Evolutionary conservation across 1,284 basidiomycete species (phyloP).

Genomic region (Rhodotorula sp.): DNA sequence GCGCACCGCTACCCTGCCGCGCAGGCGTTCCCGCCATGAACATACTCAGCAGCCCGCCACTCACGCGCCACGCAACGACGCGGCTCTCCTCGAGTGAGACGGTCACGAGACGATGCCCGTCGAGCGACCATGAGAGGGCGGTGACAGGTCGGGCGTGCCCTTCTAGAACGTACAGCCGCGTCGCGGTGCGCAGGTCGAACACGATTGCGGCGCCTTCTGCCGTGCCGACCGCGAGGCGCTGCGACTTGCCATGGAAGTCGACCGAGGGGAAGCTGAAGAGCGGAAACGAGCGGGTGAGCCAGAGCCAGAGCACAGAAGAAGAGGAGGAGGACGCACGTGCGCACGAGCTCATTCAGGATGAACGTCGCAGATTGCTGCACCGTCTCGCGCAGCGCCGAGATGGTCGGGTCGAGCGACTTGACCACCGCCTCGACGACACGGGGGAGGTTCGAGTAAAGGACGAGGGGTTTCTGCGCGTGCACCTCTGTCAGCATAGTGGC

Average conservation of each 20-base stretch:
- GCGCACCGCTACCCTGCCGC: conserved; percentile 62
- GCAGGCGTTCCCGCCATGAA: conserved; percentile 90
- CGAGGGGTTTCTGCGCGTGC: conserved; percentile 68
- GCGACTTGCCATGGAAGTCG: conserved; percentile 81
- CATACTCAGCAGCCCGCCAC: conserved; percentile 60
- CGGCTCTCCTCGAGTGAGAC: conserved; percentile 79
- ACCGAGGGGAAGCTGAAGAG: conserved; percentile 77
- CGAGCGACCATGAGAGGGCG: conserved; percentile 85
- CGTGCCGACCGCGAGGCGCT: conserved; percentile 90
- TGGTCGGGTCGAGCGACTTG: conserved; percentile 91
- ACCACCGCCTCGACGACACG: conserved; percentile 92
- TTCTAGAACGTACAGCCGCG: conserved; percentile 90
- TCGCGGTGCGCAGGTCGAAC: conserved; percentile 96
- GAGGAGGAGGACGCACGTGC: conserved; percentile 63
- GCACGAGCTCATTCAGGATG: conserved; percentile 84
- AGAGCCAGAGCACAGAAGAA: not conserved
- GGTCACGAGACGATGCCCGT: conserved; percentile 85
- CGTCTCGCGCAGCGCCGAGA: conserved; percentile 77
- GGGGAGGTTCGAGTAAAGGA: conserved; percentile 82
- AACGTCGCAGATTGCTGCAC: conserved; percentile 89
- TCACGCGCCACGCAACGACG: conserved; percentile 58
- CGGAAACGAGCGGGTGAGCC: no score
- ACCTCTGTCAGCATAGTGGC: not conserved
- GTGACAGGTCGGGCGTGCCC: conserved; percentile 77
- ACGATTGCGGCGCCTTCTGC: conserved; percentile 73